These are phyloP conservation scores for Beta vulgaris DNA, from an alignment of 148 eudicot genomes.

Conservation along the genomic window DNA sequence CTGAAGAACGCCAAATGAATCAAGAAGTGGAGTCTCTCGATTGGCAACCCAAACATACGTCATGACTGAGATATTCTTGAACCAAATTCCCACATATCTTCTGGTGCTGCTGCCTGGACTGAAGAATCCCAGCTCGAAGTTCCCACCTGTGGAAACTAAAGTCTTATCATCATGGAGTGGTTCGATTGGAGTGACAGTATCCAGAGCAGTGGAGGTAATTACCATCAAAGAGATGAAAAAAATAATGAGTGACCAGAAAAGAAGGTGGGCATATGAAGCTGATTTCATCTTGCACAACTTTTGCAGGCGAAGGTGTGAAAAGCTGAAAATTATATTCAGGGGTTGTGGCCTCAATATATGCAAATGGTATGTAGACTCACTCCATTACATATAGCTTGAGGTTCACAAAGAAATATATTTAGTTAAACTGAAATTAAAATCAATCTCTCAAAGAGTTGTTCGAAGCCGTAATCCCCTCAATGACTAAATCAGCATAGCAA, in stretches of 20 bases:
- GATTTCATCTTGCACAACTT: background rate
- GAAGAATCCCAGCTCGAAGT: slow-evolving; percentile 24
- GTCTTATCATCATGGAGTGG: slow-evolving; percentile 15
- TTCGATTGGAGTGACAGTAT: slow-evolving; percentile 1
- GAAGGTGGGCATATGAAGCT: background rate
- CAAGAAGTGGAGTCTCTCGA: slow-evolving; percentile 12
- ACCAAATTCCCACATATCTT: slow-evolving; percentile 26
- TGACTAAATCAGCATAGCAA: too few relatives aligned
- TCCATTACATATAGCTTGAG: too few relatives aligned
- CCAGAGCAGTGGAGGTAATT: background rate
- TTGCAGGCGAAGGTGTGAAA: background rate
- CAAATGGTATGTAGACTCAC: background rate
- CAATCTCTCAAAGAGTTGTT: background rate
- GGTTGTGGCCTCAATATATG: background rate
- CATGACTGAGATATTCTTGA: slow-evolving; percentile 16
- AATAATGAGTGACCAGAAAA: slow-evolving; percentile 7
- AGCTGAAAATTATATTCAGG: background rate
- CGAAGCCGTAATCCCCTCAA: too few relatives aligned
- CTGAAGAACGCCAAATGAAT: slow-evolving; percentile 13
- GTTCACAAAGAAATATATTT: too few relatives aligned
- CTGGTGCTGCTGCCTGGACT: slow-evolving; percentile 14
- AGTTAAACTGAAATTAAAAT: too few relatives aligned
- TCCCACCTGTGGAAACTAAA: slow-evolving; percentile 24
- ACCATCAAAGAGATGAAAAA: background rate
- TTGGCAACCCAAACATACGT: slow-evolving; percentile 26